Percentiles rank a stretch among this genome's conserved stretches.
Conservation (phyloP, 768 basidiomycete species). For the Hebeloma cylindrosporum region DNA sequence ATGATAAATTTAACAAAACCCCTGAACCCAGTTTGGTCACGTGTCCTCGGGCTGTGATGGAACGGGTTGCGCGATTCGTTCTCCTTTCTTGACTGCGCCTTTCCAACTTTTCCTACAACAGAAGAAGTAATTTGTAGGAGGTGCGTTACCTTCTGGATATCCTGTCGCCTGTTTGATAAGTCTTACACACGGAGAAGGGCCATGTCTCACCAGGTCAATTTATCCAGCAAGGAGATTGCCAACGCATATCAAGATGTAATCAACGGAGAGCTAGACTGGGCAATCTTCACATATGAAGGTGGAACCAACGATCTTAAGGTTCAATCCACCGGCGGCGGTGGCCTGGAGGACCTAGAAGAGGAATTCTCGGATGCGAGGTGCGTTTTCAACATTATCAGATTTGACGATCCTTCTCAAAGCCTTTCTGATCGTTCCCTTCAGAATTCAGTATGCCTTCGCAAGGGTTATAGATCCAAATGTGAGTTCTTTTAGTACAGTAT, state of each 20-base stretch:
- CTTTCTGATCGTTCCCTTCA: constrained; percentile 30
- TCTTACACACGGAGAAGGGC: constrained; percentile 1
- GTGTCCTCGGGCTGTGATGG: too few relatives aligned
- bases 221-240: constrained; percentile 69
- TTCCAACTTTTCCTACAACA: too few relatives aligned
- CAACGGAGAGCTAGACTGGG: constrained; percentile 73
- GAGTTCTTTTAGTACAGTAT: constrained; percentile 22
- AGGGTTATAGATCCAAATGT: constrained; percentile 87
- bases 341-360: constrained; percentile 87
- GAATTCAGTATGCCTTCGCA: constrained; percentile 92
- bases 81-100: too few relatives aligned
- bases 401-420: constrained; percentile 10
- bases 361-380: constrained; percentile 94
- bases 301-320: constrained; percentile 86
- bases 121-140: too few relatives aligned
- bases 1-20: too few relatives aligned
- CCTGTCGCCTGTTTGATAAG: background rate
- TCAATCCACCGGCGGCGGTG: constrained; percentile 82
- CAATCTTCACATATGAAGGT: constrained; percentile 76
- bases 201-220: constrained; percentile 82
- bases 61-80: too few relatives aligned
- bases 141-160: too few relatives aligned
- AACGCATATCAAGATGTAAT: constrained; percentile 77
- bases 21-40: too few relatives aligned
- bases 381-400: constrained; percentile 25